phyloP scores from a whole-genome alignment of 2,329 filamentous ascomycete species.

The Dactylellina parvicollis region DNA sequence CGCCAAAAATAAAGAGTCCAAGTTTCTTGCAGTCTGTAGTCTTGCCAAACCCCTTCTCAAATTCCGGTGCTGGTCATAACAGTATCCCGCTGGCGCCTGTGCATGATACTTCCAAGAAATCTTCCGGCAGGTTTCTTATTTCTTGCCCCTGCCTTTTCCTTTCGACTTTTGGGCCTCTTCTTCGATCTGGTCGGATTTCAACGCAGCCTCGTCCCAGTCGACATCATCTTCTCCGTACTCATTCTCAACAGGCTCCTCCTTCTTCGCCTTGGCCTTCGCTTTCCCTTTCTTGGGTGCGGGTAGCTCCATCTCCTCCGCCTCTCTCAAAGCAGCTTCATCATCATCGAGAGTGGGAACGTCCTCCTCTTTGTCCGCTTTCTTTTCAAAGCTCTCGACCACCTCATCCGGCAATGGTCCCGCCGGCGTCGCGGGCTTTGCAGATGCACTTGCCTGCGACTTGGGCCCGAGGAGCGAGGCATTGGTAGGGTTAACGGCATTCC shows the following conservation, averaged over 20 bases:
- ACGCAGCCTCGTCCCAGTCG: conserved; percentile 57
- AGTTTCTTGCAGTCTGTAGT: conserved; percentile 1
- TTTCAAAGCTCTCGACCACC: conserved; percentile 16
- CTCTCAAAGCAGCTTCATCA: conserved; percentile 52
- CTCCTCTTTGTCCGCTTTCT: conserved; percentile 26
- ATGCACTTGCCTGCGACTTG: conserved; percentile 11
- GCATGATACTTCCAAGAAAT: neutral
- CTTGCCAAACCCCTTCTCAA: conserved; percentile 5
- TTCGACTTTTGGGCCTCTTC: conserved; percentile 55
- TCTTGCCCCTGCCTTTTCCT: conserved; percentile 28
- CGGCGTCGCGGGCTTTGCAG: conserved; percentile 22
- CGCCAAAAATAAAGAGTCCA: conserved; percentile 27
- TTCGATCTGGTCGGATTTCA: conserved; percentile 49
- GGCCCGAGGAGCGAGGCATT: conserved; percentile 32
- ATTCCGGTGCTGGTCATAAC: conserved; percentile 5
- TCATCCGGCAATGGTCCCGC: neutral
- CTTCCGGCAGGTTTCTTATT: conserved; percentile 3
- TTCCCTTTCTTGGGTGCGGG: conserved; percentile 57
- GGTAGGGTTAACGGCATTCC: conserved; percentile 70
- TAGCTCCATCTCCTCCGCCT: conserved; percentile 40
- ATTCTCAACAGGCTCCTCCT: conserved; percentile 57
- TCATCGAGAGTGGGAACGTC: conserved; percentile 28
- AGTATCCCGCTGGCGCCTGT: neutral
- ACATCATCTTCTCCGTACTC: conserved; percentile 63
- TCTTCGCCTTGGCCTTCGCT: conserved; percentile 53